phyloP scores from a whole-genome alignment of 768 basidiomycete genomes.

The Lentinula edodes region DNA sequence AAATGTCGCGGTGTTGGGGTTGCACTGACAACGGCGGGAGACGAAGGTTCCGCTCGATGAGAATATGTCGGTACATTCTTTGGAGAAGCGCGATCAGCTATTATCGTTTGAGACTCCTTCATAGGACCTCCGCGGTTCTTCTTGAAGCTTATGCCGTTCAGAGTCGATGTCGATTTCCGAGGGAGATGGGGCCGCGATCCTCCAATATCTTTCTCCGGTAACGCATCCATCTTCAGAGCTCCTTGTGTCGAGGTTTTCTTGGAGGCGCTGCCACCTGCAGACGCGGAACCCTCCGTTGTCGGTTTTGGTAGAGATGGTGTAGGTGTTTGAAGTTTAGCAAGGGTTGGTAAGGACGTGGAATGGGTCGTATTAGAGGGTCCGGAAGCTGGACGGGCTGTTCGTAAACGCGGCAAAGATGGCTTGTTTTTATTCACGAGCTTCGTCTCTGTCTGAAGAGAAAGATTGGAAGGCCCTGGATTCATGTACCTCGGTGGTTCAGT shows the following conservation, averaged over 20 bases:
- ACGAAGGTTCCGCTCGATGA: neutral
- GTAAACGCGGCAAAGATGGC: neutral
- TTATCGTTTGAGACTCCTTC: neutral
- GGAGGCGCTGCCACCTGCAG: constrained; percentile 22
- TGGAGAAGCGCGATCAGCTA: neutral
- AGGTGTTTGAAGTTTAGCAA: neutral
- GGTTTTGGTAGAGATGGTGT: neutral
- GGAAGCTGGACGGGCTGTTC: constrained; percentile 1
- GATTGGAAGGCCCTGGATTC: neutral
- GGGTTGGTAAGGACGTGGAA: neutral
- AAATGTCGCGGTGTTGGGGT: neutral
- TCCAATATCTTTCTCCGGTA: constrained; percentile 12
- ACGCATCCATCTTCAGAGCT: constrained; percentile 15
- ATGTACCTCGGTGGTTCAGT: neutral
- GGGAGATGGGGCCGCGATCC: neutral
- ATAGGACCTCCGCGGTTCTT: constrained; percentile 16
- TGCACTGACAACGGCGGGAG: neutral
- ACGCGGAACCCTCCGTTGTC: neutral
- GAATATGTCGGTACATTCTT: neutral
- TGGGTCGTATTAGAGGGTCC: neutral
- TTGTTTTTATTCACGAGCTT: too few species aligned
- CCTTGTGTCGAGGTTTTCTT: constrained; percentile 27
- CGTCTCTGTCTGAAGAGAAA: neutral
- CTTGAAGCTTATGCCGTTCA: constrained; percentile 26
- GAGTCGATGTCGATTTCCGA: neutral